Conservation (phyloP, 2,329 filamentous ascomycete genomes). For the Cadophora luteo-olivacea region DNA sequence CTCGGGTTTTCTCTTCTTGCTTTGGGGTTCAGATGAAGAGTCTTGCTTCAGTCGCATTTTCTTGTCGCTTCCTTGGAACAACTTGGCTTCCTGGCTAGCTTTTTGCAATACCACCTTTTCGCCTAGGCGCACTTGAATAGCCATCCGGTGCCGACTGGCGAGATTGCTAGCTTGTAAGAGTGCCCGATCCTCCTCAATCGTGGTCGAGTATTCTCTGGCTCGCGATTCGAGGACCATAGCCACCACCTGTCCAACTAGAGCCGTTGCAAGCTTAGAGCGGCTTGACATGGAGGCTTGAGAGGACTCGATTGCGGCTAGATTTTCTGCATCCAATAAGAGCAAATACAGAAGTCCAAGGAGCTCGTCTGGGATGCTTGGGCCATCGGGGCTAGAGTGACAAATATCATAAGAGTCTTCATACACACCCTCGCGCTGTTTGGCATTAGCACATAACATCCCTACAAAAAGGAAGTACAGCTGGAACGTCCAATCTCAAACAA, state of each 20-base stretch:
- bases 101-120: slow-evolving; percentile 66
- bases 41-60: slow-evolving; percentile 42
- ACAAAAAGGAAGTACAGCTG: not conserved
- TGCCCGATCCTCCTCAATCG: slow-evolving; percentile 56
- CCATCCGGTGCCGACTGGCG: slow-evolving; percentile 54
- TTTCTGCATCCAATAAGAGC: slow-evolving; percentile 48
- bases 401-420: slow-evolving; percentile 68
- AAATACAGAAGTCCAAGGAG: slow-evolving; percentile 50
- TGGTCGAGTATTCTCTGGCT: slow-evolving; percentile 58
- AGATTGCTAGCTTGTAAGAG: slow-evolving; percentile 46
- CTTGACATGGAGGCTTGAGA: slow-evolving; percentile 45
- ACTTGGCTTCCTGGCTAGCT: slow-evolving; percentile 48
- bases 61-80: slow-evolving; percentile 41
- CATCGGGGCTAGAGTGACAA: slow-evolving; percentile 38
- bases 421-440: slow-evolving; percentile 57
- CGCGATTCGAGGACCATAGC: slow-evolving; percentile 48
- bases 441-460: not conserved
- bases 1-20: slow-evolving; percentile 35
- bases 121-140: slow-evolving; percentile 65
- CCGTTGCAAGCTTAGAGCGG: slow-evolving; percentile 51
- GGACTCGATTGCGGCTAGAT: slow-evolving; percentile 47
- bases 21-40: slow-evolving; percentile 6
- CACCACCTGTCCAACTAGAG: slow-evolving; percentile 49
- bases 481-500: not conserved
- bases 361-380: slow-evolving; percentile 44